These are phyloP conservation scores for Aspergillus sp. DNA, from an alignment of 2,329 filamentous ascomycete species.

Conservation along the genomic window DNA sequence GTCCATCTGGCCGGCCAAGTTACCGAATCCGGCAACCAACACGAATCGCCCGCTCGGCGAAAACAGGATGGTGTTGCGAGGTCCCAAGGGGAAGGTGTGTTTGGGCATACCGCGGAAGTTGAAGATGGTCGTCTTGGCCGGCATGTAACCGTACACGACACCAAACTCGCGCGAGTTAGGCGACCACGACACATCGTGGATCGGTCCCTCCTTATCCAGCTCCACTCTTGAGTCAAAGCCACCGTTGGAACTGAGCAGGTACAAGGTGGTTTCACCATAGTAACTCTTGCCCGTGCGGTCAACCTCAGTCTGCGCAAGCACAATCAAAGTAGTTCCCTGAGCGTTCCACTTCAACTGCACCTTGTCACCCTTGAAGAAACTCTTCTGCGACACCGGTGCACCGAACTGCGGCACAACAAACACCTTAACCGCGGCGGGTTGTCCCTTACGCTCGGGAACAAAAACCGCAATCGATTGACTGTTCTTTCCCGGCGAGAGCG, in stretches of 20 bases:
- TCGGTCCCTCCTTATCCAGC: conserved; percentile 93
- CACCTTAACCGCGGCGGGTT: conserved; percentile 88
- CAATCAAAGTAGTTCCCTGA: conserved; percentile 81
- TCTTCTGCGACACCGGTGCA: conserved; percentile 86
- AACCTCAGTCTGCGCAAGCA: conserved; percentile 94
- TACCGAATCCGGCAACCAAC: conserved; percentile 91
- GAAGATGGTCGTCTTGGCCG: conserved; percentile 98
- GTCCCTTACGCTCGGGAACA: conserved; percentile 90
- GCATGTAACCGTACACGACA: conserved; percentile 97
- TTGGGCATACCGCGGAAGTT: conserved; percentile 76
- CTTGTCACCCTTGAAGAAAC: conserved; percentile 98
- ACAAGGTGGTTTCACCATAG: conserved; percentile 96
- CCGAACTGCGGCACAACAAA: conserved; percentile 87
- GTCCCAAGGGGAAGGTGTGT: conserved; percentile 78
- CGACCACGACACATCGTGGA: conserved; percentile 97
- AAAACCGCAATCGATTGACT: conserved; percentile 92
- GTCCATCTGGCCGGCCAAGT: conserved; percentile 94
- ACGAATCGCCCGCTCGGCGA: conserved; percentile 91
- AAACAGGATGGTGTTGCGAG: conserved; percentile 91
- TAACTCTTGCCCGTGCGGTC: conserved; percentile 99
- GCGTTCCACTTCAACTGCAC: conserved; percentile 98
- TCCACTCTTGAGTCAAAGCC: conserved; percentile 87
- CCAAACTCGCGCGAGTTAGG: conserved; percentile 97
- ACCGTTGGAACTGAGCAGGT: conserved; percentile 85
- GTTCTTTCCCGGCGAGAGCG: conserved; percentile 71